A percentile compares a stretch with the other conserved stretches of the same genome.
Conservation (phyloP, 1,139 yeast species). For the Nakaseomyces kungkrabaensis region DNA sequence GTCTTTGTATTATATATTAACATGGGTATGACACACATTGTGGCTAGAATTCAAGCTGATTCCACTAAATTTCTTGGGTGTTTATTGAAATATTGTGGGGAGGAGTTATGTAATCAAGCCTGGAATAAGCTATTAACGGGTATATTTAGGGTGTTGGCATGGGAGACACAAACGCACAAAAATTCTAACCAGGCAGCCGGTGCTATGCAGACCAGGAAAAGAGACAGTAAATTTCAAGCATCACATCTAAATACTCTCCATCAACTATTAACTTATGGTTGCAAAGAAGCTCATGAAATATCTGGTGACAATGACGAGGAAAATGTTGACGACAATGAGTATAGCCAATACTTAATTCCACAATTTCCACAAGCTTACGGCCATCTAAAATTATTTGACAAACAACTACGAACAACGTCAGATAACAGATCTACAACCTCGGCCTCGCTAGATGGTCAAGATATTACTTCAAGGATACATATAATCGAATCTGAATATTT, state of each 20-base stretch:
- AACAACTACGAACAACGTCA: conserved; percentile 27
- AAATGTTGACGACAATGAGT: conserved; percentile 6
- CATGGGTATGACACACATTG: conserved; percentile 91
- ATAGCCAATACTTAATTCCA: conserved; percentile 45
- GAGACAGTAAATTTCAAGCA: conserved; percentile 14
- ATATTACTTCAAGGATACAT: conserved; percentile 47
- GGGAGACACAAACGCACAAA: conserved; percentile 35
- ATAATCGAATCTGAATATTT: conserved; percentile 46
- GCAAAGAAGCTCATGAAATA: conserved; percentile 22
- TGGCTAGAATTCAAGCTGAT: conserved; percentile 60
- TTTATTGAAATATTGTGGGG: conserved; percentile 39
- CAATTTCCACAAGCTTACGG: conserved; percentile 49
- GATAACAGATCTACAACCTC: conserved; percentile 7
- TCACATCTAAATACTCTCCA: conserved; percentile 36
- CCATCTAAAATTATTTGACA: conserved; percentile 44
- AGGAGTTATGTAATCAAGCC: conserved; percentile 43
- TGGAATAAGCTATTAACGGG: conserved; percentile 52
- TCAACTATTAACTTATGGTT: conserved; percentile 36
- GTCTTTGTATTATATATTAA: conserved; percentile 66
- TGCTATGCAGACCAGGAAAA: conserved; percentile 16
- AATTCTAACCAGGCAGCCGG: conserved; percentile 13
- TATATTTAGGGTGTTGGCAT: conserved; percentile 49
- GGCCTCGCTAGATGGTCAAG: conserved; percentile 20
- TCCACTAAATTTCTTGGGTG: conserved; percentile 55
- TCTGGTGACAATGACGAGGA: conserved; percentile 6